Evolutionary conservation across 2,329 filamentous ascomycete genomes (phyloP).

Genomic region (Colletotrichum cereale): DNA sequence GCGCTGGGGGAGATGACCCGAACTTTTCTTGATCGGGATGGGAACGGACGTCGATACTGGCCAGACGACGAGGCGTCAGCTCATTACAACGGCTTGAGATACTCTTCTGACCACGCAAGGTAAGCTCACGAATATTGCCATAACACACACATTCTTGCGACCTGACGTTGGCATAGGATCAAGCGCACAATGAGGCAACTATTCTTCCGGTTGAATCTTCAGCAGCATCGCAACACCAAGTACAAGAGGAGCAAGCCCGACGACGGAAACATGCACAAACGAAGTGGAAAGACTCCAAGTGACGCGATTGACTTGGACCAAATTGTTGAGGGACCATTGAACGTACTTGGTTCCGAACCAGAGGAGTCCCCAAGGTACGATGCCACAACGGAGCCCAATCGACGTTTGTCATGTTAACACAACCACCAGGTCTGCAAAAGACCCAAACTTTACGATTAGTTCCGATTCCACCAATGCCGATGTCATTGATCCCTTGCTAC

Average conservation of each 20-base stretch:
- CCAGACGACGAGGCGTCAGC: conserved; percentile 11
- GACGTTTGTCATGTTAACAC: background rate
- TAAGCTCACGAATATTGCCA: background rate
- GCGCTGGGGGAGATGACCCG: conserved; percentile 24
- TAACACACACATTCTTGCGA: too few relatives aligned
- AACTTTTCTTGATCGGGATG: conserved; percentile 20
- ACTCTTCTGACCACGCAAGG: conserved; percentile 1
- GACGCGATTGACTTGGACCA: conserved; percentile 8
- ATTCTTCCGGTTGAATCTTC: conserved; percentile 33
- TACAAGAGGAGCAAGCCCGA: conserved; percentile 8
- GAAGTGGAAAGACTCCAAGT: background rate
- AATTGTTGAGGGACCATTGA: background rate
- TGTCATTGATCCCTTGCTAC: background rate
- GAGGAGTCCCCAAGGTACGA: background rate
- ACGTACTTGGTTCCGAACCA: background rate
- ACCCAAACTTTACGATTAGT: background rate
- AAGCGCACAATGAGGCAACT: conserved; percentile 25
- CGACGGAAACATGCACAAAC: background rate
- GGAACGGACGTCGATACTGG: conserved; percentile 27
- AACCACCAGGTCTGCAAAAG: background rate
- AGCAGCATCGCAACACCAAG: conserved; percentile 26
- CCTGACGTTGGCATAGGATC: conserved; percentile 6
- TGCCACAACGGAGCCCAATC: background rate
- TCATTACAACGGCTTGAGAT: conserved; percentile 2
- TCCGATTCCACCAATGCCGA: background rate